A percentile compares a stretch with the other conserved stretches of the same genome.
These are phyloP conservation scores for Phytophthora colocasiae DNA, from an alignment of 352 stramenopile genomes.

Conservation along the genomic window DNA sequence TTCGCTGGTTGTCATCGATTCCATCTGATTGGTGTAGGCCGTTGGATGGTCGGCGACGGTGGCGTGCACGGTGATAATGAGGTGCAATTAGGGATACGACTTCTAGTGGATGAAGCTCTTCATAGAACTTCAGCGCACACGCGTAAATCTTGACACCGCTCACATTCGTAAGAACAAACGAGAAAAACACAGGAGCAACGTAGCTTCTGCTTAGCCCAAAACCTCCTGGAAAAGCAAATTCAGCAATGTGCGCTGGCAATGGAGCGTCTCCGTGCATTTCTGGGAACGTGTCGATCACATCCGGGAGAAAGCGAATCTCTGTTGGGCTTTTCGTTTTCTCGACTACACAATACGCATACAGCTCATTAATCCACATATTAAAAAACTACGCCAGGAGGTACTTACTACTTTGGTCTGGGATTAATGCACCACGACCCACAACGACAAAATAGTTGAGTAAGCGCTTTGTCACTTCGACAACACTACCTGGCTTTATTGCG, in stretches of 20 bases:
- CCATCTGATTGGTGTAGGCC: constrained; percentile 26
- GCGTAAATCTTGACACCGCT: constrained; percentile 85
- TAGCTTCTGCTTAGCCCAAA: constrained; percentile 71
- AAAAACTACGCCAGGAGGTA: constrained; percentile 2
- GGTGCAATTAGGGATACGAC: constrained; percentile 74
- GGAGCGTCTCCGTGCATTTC: constrained; percentile 66
- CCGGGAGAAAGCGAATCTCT: constrained; percentile 74
- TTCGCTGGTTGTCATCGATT: constrained; percentile 57
- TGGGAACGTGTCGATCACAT: constrained; percentile 71
- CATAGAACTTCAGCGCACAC: constrained; percentile 82
- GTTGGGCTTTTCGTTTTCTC: constrained; percentile 77
- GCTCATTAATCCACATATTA: constrained; percentile 3
- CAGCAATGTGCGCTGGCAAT: constrained; percentile 66
- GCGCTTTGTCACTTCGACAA: constrained; percentile 81
- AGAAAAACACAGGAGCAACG: constrained; percentile 72
- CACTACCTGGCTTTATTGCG: constrained; percentile 49
- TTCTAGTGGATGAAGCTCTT: constrained; percentile 82
- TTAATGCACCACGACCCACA: constrained; percentile 63
- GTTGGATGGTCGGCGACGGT: constrained; percentile 32
- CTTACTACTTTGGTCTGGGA: constrained; percentile 73
- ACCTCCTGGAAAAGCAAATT: constrained; percentile 86
- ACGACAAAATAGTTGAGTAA: constrained; percentile 89
- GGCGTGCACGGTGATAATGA: constrained; percentile 51
- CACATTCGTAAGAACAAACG: constrained; percentile 87
- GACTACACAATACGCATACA: constrained; percentile 41